Evolutionary conservation across 257 asterid genomes (phyloP).

Genomic region (Solanum sejunctum): DNA sequence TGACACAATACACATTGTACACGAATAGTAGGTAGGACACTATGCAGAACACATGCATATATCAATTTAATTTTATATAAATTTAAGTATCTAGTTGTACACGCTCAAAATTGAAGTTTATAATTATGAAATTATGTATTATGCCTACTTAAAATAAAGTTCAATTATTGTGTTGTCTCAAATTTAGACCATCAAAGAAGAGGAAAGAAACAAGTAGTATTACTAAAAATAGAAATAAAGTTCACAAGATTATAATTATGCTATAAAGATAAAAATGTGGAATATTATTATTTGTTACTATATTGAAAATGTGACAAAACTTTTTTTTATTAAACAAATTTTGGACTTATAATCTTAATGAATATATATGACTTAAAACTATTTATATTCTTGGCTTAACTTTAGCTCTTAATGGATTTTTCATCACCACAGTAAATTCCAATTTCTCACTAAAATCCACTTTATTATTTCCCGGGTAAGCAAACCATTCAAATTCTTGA

Average conservation of each 20-base stretch:
- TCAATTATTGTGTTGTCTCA: background rate
- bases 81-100: no score
- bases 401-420: constrained; percentile 54
- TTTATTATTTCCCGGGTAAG: constrained; percentile 42
- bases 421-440: constrained; percentile 83
- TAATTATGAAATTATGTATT: background rate
- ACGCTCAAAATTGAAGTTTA: rapidly evolving
- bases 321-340: background rate
- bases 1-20: background rate
- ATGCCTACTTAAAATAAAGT: background rate
- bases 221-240: background rate
- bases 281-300: background rate
- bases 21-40: background rate
- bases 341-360: background rate
- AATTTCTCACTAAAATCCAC: constrained; percentile 71
- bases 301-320: background rate
- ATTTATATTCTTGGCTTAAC: constrained; percentile 36
- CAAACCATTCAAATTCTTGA: constrained; percentile 79
- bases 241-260: background rate
- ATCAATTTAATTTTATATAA: no score
- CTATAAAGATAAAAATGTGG: background rate
- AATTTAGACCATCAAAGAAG: background rate
- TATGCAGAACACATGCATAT: background rate
- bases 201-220: background rate
- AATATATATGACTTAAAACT: background rate